Conservation (phyloP, 306 rosid species). For the Cercis canadensis region DNA sequence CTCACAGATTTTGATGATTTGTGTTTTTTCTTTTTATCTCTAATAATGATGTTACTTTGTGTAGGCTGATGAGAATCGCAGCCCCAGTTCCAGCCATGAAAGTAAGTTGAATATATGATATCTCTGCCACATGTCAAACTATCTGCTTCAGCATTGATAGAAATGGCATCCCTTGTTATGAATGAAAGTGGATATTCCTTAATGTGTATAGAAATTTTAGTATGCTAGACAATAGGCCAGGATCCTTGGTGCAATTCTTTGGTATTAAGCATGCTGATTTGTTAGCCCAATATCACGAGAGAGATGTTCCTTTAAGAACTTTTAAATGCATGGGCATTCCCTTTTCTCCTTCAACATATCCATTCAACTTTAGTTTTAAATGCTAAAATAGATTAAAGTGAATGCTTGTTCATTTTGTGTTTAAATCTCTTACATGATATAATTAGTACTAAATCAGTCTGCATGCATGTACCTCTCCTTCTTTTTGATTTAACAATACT, state of each 20-base stretch:
- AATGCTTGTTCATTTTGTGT: slow-evolving; percentile 20
- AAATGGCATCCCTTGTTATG: slow-evolving; percentile 20
- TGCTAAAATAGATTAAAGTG: neutral
- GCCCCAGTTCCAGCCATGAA: slow-evolving; percentile 40
- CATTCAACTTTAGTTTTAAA: slow-evolving; percentile 16
- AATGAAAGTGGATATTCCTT: slow-evolving; percentile 24
- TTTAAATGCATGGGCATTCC: neutral
- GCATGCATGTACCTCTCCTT: neutral
- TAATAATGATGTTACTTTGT: slow-evolving; percentile 28
- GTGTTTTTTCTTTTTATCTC: slow-evolving; percentile 1
- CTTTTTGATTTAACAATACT: slow-evolving; percentile 6
- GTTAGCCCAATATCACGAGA: slow-evolving; percentile 27
- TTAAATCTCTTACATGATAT: slow-evolving; percentile 7
- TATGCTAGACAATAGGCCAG: slow-evolving; percentile 7
- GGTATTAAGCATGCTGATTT: slow-evolving; percentile 25
- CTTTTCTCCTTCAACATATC: slow-evolving; percentile 19
- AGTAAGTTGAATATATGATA: slow-evolving; percentile 54
- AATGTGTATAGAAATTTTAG: slow-evolving; percentile 20
- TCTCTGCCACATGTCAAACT: slow-evolving; percentile 32
- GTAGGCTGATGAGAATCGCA: slow-evolving; percentile 65
- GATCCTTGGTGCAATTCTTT: neutral
- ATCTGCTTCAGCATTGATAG: slow-evolving; percentile 12
- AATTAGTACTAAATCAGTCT: neutral
- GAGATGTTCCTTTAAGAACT: neutral
- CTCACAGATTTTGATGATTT: slow-evolving; percentile 28